Evolutionary conservation across 129 eudicot genomes (phyloP).

Genomic region (Centella asiatica): DNA sequence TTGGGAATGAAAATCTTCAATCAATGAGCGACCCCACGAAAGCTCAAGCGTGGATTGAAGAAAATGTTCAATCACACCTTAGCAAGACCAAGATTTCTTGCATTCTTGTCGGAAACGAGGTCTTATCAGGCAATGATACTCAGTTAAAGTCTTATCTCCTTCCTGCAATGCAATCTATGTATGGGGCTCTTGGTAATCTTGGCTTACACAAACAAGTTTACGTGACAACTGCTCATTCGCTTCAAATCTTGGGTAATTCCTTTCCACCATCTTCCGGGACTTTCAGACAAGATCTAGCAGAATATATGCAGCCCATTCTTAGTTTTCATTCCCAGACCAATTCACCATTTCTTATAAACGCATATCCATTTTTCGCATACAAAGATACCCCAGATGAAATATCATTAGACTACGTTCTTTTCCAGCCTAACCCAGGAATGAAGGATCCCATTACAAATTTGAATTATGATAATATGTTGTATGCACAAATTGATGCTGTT

Average conservation of each 20-base stretch:
- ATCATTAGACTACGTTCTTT: constrained; percentile 62
- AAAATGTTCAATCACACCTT: constrained; percentile 65
- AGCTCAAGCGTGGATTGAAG: constrained; percentile 82
- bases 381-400: constrained; percentile 53
- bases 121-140: constrained; percentile 38
- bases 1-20: constrained; percentile 65
- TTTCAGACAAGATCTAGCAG: constrained; percentile 47
- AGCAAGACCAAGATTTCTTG: constrained; percentile 65
- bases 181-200: constrained; percentile 52
- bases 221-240: constrained; percentile 82
- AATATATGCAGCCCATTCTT: constrained; percentile 59
- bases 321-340: constrained; percentile 55
- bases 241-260: constrained; percentile 51
- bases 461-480: constrained; percentile 90
- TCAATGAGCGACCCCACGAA: constrained; percentile 50
- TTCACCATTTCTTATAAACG: constrained; percentile 83
- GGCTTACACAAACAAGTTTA: constrained; percentile 51
- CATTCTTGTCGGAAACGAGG: constrained; percentile 79
- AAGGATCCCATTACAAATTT: constrained; percentile 52
- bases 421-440: constrained; percentile 60
- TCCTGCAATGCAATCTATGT: constrained; percentile 75
- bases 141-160: constrained; percentile 43
- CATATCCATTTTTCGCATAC: constrained; percentile 88
- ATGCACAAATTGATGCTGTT: constrained; percentile 97
- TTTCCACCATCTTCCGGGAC: constrained; percentile 89